Conservation (phyloP, 257 asterid genomes). For the Dorcoceras hygrometricum region DNA sequence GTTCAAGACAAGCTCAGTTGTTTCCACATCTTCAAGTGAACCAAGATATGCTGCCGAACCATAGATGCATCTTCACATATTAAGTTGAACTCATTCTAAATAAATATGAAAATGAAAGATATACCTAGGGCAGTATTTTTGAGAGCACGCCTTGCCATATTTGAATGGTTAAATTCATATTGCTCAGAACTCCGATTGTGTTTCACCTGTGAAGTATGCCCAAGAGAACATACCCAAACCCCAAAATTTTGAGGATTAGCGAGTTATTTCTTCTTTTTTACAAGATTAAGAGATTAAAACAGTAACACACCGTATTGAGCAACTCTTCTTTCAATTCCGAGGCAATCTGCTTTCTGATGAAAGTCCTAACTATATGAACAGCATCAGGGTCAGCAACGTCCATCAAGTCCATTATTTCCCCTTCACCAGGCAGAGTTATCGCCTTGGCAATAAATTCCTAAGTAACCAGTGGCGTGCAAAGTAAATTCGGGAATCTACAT, state of each 20-base stretch:
- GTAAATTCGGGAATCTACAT: constrained; percentile 7
- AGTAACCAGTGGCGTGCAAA: constrained; percentile 9
- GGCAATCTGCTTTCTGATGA: constrained; percentile 72
- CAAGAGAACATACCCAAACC: constrained; percentile 6
- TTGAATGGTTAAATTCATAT: constrained; percentile 59
- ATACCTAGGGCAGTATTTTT: constrained; percentile 72
- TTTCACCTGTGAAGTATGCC: constrained; percentile 37
- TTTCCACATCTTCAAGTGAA: constrained; percentile 53
- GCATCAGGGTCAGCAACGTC: constrained; percentile 90
- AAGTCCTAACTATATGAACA: constrained; percentile 69
- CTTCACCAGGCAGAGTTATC: constrained; percentile 69
- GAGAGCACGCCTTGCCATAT: constrained; percentile 76
- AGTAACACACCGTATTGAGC: constrained; percentile 43
- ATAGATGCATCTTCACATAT: neutral
- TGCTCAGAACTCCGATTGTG: constrained; percentile 56
- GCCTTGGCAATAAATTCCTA: constrained; percentile 90
- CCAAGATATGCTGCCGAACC: constrained; percentile 68
- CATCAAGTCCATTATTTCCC: constrained; percentile 89
- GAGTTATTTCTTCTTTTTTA: neutral
- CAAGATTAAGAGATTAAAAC: neutral
- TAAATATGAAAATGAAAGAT: constrained; percentile 15
- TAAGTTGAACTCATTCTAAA: neutral
- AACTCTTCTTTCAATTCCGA: constrained; percentile 58
- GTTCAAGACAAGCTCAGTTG: constrained; percentile 60
- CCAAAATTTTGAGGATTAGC: neutral